Base-by-base conservation (phyloP, 345 rosid genomes). In the Linum usitatissimum region DNA sequence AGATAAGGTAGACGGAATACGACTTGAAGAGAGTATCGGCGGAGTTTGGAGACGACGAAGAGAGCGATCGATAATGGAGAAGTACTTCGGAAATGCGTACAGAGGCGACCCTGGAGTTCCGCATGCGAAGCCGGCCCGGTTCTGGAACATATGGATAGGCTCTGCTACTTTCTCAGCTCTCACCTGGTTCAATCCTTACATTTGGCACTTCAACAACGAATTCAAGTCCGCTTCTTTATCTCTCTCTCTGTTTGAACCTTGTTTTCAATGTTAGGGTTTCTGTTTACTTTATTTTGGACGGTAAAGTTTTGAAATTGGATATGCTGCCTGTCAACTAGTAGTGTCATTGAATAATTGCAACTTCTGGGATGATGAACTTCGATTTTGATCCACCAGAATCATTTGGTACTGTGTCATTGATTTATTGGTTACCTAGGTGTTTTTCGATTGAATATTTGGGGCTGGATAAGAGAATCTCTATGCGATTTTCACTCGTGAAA, bases 101-200 rank as follows among this genome's bases (percentile, higher is more conserved):
- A 78, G 91, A 66, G 97, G 96, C 18, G 97, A 91, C 76, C 94
- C 96, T 19, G 96, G 96, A 31, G 97, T 91, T 61, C 97, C 97
- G 17, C 97, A 91, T 66, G 82, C 96, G 0, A 85, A 73, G 63
- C 77, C 83, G 6, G 91, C 84, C 17, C 80, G 86, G 18, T 91
- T 86, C 71, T 68, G 57, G 65, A 88, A 88, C 67, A 91, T 88
- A 69, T 91, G 97, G 97, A 78, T 91, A 48, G 96, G 93, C 19
- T 80, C 97, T 12, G 78, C 72, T 66, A 86, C 79, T 15, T 88
- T 86, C 82, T 86, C 96, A 9, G 83, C 17, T 13, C 72, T 83
- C 65, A 83, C 91, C 21, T 86, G 80, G 81, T 15, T 67, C 77
- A 75, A 78, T 65, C 96, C 97, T 66, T 88, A 88, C 80, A 68